Conservation (phyloP, 495 filamentous ascomycete genomes). For the Cairneyella variabilis region DNA sequence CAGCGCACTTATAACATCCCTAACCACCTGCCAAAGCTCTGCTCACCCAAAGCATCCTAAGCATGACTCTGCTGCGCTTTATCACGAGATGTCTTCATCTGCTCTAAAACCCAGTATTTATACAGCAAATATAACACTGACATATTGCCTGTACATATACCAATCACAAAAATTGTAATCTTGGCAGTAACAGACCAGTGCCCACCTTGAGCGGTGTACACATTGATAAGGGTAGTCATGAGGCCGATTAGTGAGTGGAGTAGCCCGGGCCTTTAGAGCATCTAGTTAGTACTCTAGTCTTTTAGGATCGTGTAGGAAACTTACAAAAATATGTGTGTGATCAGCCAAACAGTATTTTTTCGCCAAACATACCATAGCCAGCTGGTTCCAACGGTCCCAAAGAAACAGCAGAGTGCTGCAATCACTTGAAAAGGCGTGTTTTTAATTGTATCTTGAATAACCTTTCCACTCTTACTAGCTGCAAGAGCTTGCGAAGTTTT, state of each 20-base stretch:
- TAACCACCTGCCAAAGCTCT: background rate
- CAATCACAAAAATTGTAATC: constrained; percentile 8
- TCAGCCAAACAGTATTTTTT: constrained; percentile 7
- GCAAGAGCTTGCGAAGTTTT: constrained; percentile 2
- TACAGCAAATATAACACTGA: constrained; percentile 13
- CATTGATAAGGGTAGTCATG: constrained; percentile 15
- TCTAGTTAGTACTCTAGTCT: constrained; percentile 4
- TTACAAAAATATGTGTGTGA: constrained; percentile 12
- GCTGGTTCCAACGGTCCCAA: background rate
- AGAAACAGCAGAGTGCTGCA: background rate
- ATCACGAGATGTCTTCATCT: constrained; percentile 1
- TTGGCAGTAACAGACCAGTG: constrained; percentile 12
- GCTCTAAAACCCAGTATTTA: constrained; percentile 9
- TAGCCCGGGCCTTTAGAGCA: constrained; percentile 10
- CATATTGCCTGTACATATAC: constrained; percentile 5
- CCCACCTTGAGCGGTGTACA: constrained; percentile 12
- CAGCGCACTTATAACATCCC: constrained; percentile 3
- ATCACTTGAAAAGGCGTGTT: background rate
- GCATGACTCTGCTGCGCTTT: background rate
- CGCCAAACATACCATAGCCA: constrained; percentile 3
- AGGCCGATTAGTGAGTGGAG: constrained; percentile 10
- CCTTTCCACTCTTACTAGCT: constrained; percentile 5
- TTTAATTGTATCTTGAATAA: constrained; percentile 2
- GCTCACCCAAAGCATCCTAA: background rate
- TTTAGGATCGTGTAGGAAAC: constrained; percentile 4